Conservation (phyloP, 495 filamentous ascomycete genomes). For the Aspergillus indologenus region DNA sequence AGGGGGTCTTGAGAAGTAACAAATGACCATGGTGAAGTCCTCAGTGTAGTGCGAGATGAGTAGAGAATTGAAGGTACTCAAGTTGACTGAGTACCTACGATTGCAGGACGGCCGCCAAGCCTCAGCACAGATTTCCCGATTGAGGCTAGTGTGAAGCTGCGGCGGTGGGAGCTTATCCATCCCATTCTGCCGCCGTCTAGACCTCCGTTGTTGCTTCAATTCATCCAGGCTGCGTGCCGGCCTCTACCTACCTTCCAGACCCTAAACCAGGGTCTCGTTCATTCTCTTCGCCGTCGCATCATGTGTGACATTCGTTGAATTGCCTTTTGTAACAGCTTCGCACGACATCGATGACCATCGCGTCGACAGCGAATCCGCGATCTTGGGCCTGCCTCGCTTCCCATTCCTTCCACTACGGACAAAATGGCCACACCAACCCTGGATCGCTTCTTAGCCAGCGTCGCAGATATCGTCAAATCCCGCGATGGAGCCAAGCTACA, state of each 20-base stretch:
- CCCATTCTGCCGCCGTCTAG: neutral
- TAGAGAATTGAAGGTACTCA: too few species aligned
- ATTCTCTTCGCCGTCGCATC: neutral
- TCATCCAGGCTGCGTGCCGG: neutral
- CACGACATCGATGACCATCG: neutral
- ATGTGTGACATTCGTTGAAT: slow-evolving; percentile 2
- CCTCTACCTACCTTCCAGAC: neutral
- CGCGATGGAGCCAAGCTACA: slow-evolving; percentile 55
- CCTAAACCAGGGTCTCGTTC: neutral
- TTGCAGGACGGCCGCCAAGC: neutral
- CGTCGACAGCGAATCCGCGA: too few species aligned
- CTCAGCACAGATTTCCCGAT: neutral
- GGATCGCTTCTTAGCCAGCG: slow-evolving; percentile 54
- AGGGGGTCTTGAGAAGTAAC: too few species aligned
- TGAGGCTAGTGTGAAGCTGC: neutral
- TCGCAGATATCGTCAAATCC: slow-evolving; percentile 50
- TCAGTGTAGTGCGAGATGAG: too few species aligned
- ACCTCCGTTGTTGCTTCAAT: neutral
- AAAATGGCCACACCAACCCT: slow-evolving; percentile 44
- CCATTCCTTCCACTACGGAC: slow-evolving; percentile 6
- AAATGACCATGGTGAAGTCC: too few species aligned
- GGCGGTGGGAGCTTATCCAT: neutral
- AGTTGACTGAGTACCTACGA: neutral
- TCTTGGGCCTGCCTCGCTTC: neutral
- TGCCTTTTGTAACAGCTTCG: neutral